Evolutionary conservation across 2,329 filamentous ascomycete species (phyloP), one percentile per base, ranked within the genome.

Genomic region (Cladosporium sp.): DNA sequence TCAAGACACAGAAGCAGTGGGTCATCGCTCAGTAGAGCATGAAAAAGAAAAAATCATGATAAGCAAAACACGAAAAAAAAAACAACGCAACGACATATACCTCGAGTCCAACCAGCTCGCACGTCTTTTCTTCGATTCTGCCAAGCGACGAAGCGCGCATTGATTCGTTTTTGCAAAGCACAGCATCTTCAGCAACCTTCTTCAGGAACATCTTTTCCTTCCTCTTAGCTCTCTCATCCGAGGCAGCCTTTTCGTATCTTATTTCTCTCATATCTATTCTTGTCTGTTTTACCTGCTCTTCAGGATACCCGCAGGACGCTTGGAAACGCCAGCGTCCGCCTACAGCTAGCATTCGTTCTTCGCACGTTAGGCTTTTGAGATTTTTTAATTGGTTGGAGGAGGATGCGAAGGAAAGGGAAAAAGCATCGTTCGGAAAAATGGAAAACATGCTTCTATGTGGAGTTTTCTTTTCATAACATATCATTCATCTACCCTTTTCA

Each of bases 1-100:
- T 68, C 58, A 62, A 65, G 58, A 44, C 50, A 1, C 57, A 51
- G 48, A 54, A 58, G 40, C 44, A 60, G 36, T 65, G 64, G 62
- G 56, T 53, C 45, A 58, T 55, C 9, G 52, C 52, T n/a, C 40
- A 55, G 32, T 55, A 47, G 24, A 55, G 25, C 10, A 12, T 37
- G 34, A 50, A 19, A 24, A 12, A 17, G 12, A 50, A n/a, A 20
- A 42, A 19, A 22, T 20, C n/a, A 42, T 10, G 19, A 12, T 8
- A 13, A 48, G 1, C 24, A n/a, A 24, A 22, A 8, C 20, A 50
- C 34, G 13, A 48, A 32, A 15, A 25, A 32, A 15, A n/a, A 25
- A 24, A 20, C n/a, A 20, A 22, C 7, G n/a, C 28, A 50, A 37
- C 47, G 47, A 37, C 47, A 50, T 22, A 36, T n/a, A 50, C 19